These are phyloP conservation scores for Gossypium trilobum DNA, from an alignment of 441 rosid genomes.

Conservation along the genomic window DNA sequence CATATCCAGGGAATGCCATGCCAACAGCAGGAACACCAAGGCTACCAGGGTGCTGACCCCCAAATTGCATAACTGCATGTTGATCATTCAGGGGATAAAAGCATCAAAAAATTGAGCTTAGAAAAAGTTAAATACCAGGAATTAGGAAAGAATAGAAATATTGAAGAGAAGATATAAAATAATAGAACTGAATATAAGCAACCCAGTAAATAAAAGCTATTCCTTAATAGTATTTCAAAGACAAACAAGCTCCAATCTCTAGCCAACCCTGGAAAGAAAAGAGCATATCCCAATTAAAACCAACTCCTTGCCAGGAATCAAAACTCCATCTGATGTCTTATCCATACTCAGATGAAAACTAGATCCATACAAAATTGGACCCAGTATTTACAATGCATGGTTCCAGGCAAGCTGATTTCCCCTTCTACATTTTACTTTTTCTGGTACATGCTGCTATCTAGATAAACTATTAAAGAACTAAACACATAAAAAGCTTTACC, in stretches of 20 bases:
- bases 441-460: slow-evolving; percentile 2
- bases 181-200: neutral
- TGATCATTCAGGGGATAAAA: slow-evolving; percentile 14
- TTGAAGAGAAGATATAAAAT: neutral
- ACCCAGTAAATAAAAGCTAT: neutral
- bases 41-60: slow-evolving; percentile 85
- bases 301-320: neutral
- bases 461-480: neutral
- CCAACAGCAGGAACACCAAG: slow-evolving; percentile 84
- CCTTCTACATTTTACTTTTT: slow-evolving; percentile 3
- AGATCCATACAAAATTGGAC: neutral
- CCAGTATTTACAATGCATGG: neutral
- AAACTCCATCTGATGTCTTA: neutral
- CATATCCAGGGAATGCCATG: slow-evolving; percentile 98
- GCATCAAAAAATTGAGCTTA: neutral
- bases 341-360: no score
- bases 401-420: neutral
- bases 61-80: slow-evolving; percentile 73
- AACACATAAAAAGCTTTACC: slow-evolving; percentile 31
- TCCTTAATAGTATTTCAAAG: neutral
- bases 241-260: neutral
- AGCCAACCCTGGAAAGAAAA: neutral
- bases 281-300: neutral
- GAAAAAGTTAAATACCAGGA: neutral
- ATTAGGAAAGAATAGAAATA: neutral